Evolutionary conservation across 768 basidiomycete genomes (phyloP).

Genomic region (Nidularia sp.): DNA sequence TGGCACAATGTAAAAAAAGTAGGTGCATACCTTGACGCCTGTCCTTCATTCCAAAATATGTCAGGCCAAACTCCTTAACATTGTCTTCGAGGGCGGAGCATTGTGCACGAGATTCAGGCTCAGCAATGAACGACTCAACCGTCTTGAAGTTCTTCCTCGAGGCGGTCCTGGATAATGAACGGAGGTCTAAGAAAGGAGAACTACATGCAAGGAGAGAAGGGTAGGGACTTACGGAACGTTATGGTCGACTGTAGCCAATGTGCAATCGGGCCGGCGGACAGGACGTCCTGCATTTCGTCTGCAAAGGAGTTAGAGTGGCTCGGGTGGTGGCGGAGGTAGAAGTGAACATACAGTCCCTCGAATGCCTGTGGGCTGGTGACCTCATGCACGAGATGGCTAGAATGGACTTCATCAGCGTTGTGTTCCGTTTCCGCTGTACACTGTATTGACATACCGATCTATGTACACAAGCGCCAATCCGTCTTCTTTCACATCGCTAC

Average conservation of each 20-base stretch:
- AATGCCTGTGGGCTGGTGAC: slow-evolving; percentile 94
- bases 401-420: slow-evolving; percentile 6
- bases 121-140: slow-evolving; percentile 70
- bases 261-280: slow-evolving; percentile 85
- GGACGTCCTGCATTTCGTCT: slow-evolving; percentile 72
- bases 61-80: slow-evolving; percentile 87
- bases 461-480: slow-evolving; percentile 82
- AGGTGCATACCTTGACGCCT: slow-evolving; percentile 70
- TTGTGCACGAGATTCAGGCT: slow-evolving; percentile 84
- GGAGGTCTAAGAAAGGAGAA: background rate
- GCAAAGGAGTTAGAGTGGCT: slow-evolving; percentile 9
- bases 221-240: slow-evolving; percentile 68
- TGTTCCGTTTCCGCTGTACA: background rate
- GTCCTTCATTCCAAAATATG: slow-evolving; percentile 89
- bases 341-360: slow-evolving; percentile 59
- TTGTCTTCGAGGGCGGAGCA: slow-evolving; percentile 83
- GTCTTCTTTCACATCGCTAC: slow-evolving; percentile 67
- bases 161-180: slow-evolving; percentile 44
- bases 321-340: background rate
- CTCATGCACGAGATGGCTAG: slow-evolving; percentile 74
- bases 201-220: background rate
- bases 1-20: background rate
- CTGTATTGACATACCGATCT: slow-evolving; percentile 50
- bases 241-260: slow-evolving; percentile 86
- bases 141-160: slow-evolving; percentile 74